Conservation (phyloP, 805 yeast species). For the Wickerhamiella australiensis region DNA sequence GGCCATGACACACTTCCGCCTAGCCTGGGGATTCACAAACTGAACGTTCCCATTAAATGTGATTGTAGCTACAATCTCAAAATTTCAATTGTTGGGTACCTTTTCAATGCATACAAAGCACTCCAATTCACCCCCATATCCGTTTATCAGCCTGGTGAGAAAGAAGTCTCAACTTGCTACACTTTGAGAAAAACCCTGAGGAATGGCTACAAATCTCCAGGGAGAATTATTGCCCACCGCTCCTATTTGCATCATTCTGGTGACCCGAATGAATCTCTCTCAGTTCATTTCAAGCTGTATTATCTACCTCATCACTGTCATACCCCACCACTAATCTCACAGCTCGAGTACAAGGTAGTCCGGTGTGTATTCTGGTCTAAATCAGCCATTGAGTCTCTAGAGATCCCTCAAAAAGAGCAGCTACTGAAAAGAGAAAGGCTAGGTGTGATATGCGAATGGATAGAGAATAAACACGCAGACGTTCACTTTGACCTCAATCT, state of each 20-base stretch:
- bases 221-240: not conserved
- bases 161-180: not conserved
- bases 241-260: not conserved
- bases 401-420: not conserved
- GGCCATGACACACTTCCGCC: conserved; percentile 6
- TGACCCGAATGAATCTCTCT: not conserved
- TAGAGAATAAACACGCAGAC: not conserved
- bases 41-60: not conserved
- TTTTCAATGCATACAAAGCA: not conserved
- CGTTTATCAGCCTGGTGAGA: not conserved
- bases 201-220: not conserved
- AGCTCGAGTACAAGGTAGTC: not conserved
- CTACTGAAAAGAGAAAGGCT: not conserved
- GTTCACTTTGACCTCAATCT: not conserved
- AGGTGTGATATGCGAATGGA: not conserved
- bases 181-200: not conserved
- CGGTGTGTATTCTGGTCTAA: not conserved
- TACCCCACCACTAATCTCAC: not conserved
- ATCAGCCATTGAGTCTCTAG: not conserved
- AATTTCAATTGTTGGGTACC: not conserved
- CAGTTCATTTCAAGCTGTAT: not conserved
- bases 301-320: not conserved
- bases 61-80: conserved; percentile 1
- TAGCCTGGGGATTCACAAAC: not conserved
- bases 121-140: not conserved